A percentile compares a stretch with the other conserved stretches of the same genome.
Evolutionary conservation across 192 early-diverging fungal genomes (phyloP).

Genomic region (Mortierella claussenii): DNA sequence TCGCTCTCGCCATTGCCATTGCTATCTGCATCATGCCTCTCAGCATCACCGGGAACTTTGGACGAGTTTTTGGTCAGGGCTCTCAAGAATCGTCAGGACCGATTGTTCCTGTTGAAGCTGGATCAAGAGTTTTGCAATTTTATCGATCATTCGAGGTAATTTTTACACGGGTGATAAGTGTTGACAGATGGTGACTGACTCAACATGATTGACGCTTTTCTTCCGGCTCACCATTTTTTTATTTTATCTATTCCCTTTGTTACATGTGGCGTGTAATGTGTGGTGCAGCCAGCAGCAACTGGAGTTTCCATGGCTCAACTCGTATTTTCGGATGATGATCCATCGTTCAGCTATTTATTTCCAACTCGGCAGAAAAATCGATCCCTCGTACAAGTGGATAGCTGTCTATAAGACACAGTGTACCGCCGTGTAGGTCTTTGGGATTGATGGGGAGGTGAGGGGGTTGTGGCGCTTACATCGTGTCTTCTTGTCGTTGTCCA

Average conservation of each 20-base stretch:
- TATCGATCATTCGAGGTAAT: constrained; percentile 63
- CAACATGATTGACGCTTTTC: neutral
- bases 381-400: constrained; percentile 59
- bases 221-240: neutral
- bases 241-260: neutral
- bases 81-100: constrained; percentile 68
- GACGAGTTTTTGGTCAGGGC: constrained; percentile 69
- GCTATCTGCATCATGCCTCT: no score
- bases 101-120: constrained; percentile 74
- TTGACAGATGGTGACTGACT: constrained; percentile 11
- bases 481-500: neutral
- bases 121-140: constrained; percentile 73
- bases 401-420: constrained; percentile 62
- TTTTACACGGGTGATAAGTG: neutral
- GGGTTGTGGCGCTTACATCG: neutral
- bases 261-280: neutral
- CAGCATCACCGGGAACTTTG: constrained; percentile 14
- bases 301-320: constrained; percentile 74
- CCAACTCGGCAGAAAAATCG: constrained; percentile 65
- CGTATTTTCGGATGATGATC: constrained; percentile 77
- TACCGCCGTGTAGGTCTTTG: constrained; percentile 63
- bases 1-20: no score
- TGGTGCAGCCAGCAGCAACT: constrained; percentile 57
- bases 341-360: constrained; percentile 76
- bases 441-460: no score